Conservation (phyloP, 768 basidiomycete species). For the Clitopilus hobsonii region DNA sequence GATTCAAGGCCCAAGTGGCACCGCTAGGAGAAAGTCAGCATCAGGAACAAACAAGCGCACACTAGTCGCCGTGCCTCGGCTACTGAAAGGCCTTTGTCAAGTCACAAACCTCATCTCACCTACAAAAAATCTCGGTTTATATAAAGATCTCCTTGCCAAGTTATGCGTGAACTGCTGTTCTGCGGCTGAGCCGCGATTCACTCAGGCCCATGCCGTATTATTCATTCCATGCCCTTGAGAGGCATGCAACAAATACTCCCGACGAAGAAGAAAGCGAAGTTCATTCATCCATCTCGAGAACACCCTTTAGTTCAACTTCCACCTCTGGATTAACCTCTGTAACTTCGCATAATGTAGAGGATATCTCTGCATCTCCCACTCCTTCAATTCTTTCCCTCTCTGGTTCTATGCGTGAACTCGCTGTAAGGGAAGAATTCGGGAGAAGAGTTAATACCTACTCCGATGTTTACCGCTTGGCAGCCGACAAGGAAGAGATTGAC, state of each 20-base stretch:
- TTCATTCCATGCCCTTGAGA: constrained; percentile 6
- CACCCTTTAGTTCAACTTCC: constrained; percentile 30
- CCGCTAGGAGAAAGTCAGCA: background rate
- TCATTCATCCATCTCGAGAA: constrained; percentile 38
- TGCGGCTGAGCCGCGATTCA: background rate
- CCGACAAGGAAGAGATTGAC: constrained; percentile 72
- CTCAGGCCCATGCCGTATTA: constrained; percentile 4
- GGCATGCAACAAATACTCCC: constrained; percentile 18
- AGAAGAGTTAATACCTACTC: constrained; percentile 73
- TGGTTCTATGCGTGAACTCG: constrained; percentile 52
- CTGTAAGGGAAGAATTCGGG: constrained; percentile 64
- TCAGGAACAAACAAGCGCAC: constrained; percentile 1
- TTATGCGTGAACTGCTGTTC: background rate
- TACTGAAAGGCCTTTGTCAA: background rate
- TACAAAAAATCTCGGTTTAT: background rate
- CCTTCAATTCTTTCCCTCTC: constrained; percentile 70
- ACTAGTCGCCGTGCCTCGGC: background rate
- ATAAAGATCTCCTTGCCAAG: background rate
- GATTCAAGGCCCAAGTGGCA: too few relatives aligned
- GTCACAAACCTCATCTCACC: background rate
- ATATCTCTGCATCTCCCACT: constrained; percentile 60
- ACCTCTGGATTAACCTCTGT: constrained; percentile 39
- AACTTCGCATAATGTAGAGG: constrained; percentile 56
- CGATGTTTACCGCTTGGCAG: constrained; percentile 73
- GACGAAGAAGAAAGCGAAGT: constrained; percentile 42